Evolutionary conservation across 768 basidiomycete genomes (phyloP), one percentile per base, ranked within the genome.

Genomic region (Fistulinella prunicolor): DNA sequence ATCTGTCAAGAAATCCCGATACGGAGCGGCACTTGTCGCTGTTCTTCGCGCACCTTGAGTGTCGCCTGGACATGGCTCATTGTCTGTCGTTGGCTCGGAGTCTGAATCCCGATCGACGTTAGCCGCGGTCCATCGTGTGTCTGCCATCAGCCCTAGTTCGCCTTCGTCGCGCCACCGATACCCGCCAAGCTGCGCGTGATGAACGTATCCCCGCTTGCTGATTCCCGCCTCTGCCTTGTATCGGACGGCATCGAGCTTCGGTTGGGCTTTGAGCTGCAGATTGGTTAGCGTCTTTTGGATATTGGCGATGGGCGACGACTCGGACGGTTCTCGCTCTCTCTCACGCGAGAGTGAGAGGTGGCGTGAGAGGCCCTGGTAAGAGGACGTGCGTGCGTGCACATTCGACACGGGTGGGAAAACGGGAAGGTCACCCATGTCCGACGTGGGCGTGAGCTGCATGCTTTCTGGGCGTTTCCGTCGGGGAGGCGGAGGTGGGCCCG

Each of bases 161-260:
- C 71, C 64, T 49, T 70, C 70, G 37, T 70, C 67, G 21, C 60
- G 51, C 59, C 64, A 69, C 26, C 58, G 47, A 17, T 49, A 51
- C 22, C 50, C 52, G 13, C 61, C 56, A 6, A 60, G 42, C 21
- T 64, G 65, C 34, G 63, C 20, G 50, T 70, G 70, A 32, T 66
- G 63, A 29, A 85, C 76, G 54, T 76, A 86, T 34, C 84, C 85
- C 4, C 83, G 70, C 55, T 70, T 70, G 50, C 73, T 80, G 26
- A 87, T 56, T 16, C 83, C 85, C 17, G 84, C 85, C 62, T 86
- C 85, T 0, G 83, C 85, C 64, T 86, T 86, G 64, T 79, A 86
- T 50, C 82, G 68, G 21, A 81, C 84, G 24, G 78, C 77, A 47
- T 86, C 83, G 21, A 85, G 60, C 37, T 68, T 74, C 0, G 82